A percentile compares a stretch with the other conserved stretches of the same genome.
Evolutionary conservation across 352 stramenopile genomes (phyloP).

Genomic region (Globisporangium lucens): DNA sequence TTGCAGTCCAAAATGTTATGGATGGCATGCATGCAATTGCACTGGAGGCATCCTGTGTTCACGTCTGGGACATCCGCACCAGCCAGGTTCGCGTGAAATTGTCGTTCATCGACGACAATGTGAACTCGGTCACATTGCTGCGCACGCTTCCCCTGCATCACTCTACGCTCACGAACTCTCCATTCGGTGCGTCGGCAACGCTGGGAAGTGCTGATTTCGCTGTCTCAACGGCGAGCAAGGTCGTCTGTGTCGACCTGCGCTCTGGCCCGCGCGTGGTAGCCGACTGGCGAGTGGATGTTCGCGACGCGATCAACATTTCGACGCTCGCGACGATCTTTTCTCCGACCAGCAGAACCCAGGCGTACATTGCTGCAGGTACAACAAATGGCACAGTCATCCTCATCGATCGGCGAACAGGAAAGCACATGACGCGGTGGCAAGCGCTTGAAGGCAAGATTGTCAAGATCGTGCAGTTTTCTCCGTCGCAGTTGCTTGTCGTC

Average conservation of each 20-base stretch:
- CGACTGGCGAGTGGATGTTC: conserved; percentile 55
- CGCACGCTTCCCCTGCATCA: conserved; percentile 18
- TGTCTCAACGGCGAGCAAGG: conserved; percentile 42
- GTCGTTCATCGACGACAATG: conserved; percentile 47
- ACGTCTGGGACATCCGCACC: conserved; percentile 68
- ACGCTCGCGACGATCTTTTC: conserved; percentile 36
- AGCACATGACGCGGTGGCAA: conserved; percentile 46
- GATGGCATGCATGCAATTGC: conserved; percentile 35
- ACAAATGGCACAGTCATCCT: conserved; percentile 40
- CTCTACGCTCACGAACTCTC: neutral
- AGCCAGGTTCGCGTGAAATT: conserved; percentile 57
- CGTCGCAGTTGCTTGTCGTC: conserved; percentile 55
- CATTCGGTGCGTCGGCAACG: conserved; percentile 1
- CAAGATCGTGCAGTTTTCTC: conserved; percentile 54
- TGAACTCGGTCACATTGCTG: conserved; percentile 39
- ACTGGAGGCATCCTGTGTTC: conserved; percentile 38
- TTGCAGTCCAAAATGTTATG: conserved; percentile 25
- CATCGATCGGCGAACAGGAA: conserved; percentile 54
- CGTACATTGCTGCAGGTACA: conserved; percentile 42
- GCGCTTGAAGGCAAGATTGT: conserved; percentile 46
- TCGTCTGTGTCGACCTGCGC: conserved; percentile 50
- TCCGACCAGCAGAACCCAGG: conserved; percentile 8
- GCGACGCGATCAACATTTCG: conserved; percentile 36
- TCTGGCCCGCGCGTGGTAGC: conserved; percentile 44
- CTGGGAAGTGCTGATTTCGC: conserved; percentile 40